Evolutionary conservation across 1,284 basidiomycete genomes (phyloP).

Genomic region (Sporisorium exsertum): DNA sequence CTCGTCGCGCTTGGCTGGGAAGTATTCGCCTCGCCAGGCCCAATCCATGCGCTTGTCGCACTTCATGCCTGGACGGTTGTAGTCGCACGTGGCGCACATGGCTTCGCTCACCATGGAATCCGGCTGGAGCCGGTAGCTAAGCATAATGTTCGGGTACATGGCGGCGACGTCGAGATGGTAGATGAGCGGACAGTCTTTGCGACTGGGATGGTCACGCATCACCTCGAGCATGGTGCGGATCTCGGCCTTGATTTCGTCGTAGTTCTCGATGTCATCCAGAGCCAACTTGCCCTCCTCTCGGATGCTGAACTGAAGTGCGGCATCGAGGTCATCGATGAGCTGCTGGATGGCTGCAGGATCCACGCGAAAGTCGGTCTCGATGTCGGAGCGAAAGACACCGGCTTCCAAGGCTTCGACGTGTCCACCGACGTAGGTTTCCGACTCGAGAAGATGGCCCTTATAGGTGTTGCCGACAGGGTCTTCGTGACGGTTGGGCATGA

Average conservation of each 20-base stretch:
- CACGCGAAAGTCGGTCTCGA: slow-evolving; percentile 93
- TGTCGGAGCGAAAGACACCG: slow-evolving; percentile 97
- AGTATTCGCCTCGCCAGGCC: slow-evolving; percentile 99
- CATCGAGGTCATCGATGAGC: slow-evolving; percentile 94
- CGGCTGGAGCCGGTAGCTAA: slow-evolving; percentile 97
- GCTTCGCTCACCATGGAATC: slow-evolving; percentile 98
- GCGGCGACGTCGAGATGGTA: slow-evolving; percentile 99
- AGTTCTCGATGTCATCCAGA: slow-evolving; percentile 90
- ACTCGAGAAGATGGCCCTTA: slow-evolving; percentile 93
- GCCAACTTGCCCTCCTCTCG: slow-evolving; percentile 85
- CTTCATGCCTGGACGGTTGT: slow-evolving; percentile 92
- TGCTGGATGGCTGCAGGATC: slow-evolving; percentile 87
- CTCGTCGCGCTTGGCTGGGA: slow-evolving; percentile 96
- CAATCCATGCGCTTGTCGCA: slow-evolving; percentile 95
- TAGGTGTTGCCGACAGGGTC: slow-evolving; percentile 92
- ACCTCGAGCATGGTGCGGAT: slow-evolving; percentile 84
- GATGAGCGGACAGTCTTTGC: slow-evolving; percentile 91
- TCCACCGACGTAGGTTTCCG: slow-evolving; percentile 98
- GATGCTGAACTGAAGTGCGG: slow-evolving; percentile 89
- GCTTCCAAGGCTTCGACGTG: slow-evolving; percentile 99
- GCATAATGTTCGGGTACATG: slow-evolving; percentile 99
- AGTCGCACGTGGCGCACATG: slow-evolving; percentile 97
- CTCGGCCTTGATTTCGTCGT: slow-evolving; percentile 87
- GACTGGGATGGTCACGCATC: slow-evolving; percentile 90
- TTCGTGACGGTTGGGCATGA: slow-evolving; percentile 98